phyloP scores from a whole-genome alignment of 2,329 filamentous ascomycete species.

The Pyrenochaeta sp. region DNA sequence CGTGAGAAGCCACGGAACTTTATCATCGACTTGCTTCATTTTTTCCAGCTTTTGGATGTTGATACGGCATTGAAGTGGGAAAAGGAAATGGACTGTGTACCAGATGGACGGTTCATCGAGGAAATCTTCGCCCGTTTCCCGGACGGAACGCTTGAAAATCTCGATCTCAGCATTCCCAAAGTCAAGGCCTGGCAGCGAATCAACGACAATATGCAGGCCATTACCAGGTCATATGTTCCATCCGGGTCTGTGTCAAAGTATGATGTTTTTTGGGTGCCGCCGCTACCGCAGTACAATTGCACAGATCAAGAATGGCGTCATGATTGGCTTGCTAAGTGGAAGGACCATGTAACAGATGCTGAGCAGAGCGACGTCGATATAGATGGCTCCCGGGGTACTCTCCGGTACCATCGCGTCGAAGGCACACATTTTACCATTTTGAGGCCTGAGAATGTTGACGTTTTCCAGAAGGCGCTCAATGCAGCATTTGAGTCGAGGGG shows the following conservation, averaged over 20 bases:
- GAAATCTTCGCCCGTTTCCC: slow-evolving; percentile 11
- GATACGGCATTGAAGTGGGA: slow-evolving; percentile 10
- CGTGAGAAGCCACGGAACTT: slow-evolving; percentile 8
- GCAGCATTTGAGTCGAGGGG: slow-evolving; percentile 4
- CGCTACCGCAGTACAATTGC: slow-evolving; percentile 9
- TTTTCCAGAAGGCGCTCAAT: slow-evolving; percentile 9
- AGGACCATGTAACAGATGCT: slow-evolving; percentile 6
- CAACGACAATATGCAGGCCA: slow-evolving; percentile 11
- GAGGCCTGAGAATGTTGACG: slow-evolving; percentile 9
- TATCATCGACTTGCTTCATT: slow-evolving; percentile 14
- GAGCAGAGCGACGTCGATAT: slow-evolving; percentile 5
- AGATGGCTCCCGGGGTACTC: slow-evolving; percentile 1
- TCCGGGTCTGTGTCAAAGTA: slow-evolving; percentile 9
- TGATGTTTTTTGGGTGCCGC: slow-evolving; percentile 13
- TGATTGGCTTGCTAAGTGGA: slow-evolving; percentile 11
- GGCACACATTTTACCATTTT: slow-evolving; percentile 15
- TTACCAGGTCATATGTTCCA: slow-evolving; percentile 5
- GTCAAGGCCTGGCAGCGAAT: slow-evolving; percentile 13
- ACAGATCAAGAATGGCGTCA: slow-evolving; percentile 9
- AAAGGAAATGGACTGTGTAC: slow-evolving; percentile 5
- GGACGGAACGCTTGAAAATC: slow-evolving; percentile 10
- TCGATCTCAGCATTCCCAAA: slow-evolving; percentile 8
- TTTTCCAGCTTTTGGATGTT: slow-evolving; percentile 6
- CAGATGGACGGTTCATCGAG: slow-evolving; percentile 3
- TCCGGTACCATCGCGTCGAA: slow-evolving; percentile 8